A percentile compares a stretch with the other conserved stretches of the same genome.
Evolutionary conservation across 345 rosid genomes (phyloP).

Genomic region (Citrus maxima): DNA sequence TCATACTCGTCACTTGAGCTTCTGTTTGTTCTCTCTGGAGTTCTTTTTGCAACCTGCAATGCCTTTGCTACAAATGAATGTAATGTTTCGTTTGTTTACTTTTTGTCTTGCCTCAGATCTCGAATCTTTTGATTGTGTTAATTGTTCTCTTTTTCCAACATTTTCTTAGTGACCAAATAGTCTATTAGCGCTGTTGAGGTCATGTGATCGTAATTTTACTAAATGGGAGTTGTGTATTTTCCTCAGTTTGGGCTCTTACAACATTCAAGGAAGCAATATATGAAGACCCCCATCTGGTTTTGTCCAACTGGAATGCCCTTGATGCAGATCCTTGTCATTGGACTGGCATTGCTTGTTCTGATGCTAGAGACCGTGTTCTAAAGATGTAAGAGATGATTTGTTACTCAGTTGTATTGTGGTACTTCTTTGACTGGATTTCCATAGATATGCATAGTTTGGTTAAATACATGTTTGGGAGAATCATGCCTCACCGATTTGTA

Average conservation of each 20-base stretch:
- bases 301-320: conserved; percentile 78
- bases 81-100: conserved; percentile 14
- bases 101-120: conserved; percentile 49
- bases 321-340: conserved; percentile 89
- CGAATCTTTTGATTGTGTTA: conserved; percentile 21
- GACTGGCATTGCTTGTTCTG: conserved; percentile 65
- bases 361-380: conserved; percentile 58
- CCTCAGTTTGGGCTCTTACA: conserved; percentile 61
- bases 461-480: conserved; percentile 6
- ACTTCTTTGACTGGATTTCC: conserved; percentile 9
- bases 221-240: conserved; percentile 17
- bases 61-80: conserved; percentile 71
- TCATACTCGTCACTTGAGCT: conserved; percentile 30
- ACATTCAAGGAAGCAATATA: conserved; percentile 82
- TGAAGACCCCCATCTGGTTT: conserved; percentile 77
- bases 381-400: conserved; percentile 59
- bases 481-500: conserved; percentile 11
- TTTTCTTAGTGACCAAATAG: conserved; percentile 9
- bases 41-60: conserved; percentile 44
- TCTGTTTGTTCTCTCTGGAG: conserved; percentile 38
- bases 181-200: background rate
- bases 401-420: background rate
- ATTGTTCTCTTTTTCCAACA: background rate
- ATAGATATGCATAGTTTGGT: background rate
- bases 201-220: conserved; percentile 20